Base-by-base conservation (phyloP, 2,329 filamentous ascomycete genomes). In the Claviceps fusiformis region DNA sequence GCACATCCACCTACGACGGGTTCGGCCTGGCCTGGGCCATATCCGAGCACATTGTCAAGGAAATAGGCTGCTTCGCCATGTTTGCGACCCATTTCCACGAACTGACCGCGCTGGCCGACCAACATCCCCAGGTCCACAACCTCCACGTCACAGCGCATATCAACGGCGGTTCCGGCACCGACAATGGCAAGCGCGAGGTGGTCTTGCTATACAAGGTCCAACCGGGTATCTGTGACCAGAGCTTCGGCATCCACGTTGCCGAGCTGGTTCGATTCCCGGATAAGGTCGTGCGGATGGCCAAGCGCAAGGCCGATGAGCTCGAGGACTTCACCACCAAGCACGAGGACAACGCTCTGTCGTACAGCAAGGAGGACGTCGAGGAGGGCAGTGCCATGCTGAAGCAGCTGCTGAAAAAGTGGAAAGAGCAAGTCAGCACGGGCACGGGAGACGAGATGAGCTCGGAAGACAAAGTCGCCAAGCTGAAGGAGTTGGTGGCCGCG, bases 1-100 rank as follows among this genome's bases (percentile, higher is more conserved):
- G 93, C 56, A 98, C 93, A 0, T 96, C 90, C 59, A 98, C 95
- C 0, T 98, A 98, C 68, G 95, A 98, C 68, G 93, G 93, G 9
- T 98, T 98, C 64, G 93, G 95, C 43, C 81, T 98, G n/a, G 93
- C 95, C 0, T 98, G 93, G 93, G 93, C 93, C 52, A 98, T 98
- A 59, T 95, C 89, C 0, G 93, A 98, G 71, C 90, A 98, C 71
- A 97, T 98, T 59, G 80, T 98, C 66, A 89, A 86, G 57, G 90
- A 97, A 67, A 97, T 98, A 57, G 86, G 89, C 54, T 95, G 91
- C 62, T 96, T 89, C 65, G 87, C 89, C 56, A 84, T 96, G 70
- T 98, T 98, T 67, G 93, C 95, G 5, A 98, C 93, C 1, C 93
- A 98, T 68, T 98, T 98, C 74, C 95, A 98, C 73, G 93, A 98